Evolutionary conservation across 2,329 filamentous ascomycete species (phyloP).

Genomic region (Alternaria panax): DNA sequence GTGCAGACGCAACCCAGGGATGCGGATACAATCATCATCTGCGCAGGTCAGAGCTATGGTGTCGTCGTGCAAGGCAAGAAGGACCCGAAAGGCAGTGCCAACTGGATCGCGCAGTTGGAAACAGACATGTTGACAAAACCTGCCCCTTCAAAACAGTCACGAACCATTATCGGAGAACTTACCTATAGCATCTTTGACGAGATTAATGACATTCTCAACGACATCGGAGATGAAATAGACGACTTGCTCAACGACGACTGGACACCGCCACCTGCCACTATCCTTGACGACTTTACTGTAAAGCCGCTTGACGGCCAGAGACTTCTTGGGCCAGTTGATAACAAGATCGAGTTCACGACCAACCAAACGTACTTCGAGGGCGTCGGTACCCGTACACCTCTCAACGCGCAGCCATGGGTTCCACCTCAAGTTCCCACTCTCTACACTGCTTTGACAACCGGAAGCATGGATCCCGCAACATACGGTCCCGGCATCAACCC

Average conservation of each 20-base stretch:
- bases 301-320: constrained; percentile 71
- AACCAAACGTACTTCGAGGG: constrained; percentile 68
- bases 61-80: constrained; percentile 28
- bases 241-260: constrained; percentile 60
- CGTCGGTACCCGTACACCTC: constrained; percentile 60
- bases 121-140: constrained; percentile 57
- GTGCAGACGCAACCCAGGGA: constrained; percentile 51
- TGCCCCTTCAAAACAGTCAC: constrained; percentile 25
- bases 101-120: constrained; percentile 63
- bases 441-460: constrained; percentile 73
- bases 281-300: constrained; percentile 74
- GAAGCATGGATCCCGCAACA: constrained; percentile 53
- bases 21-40: constrained; percentile 48
- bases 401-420: constrained; percentile 72
- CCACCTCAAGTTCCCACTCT: constrained; percentile 77
- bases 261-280: constrained; percentile 59
- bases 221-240: constrained; percentile 63
- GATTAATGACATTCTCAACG: background rate
- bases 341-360: constrained; percentile 64
- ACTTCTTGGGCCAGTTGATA: constrained; percentile 66
- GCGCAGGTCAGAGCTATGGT: constrained; percentile 38
- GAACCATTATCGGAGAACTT: constrained; percentile 26
- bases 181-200: constrained; percentile 19
- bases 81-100: constrained; percentile 58
- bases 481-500: constrained; percentile 35